Base-by-base conservation (phyloP, 306 rosid species). In the Cajanus cajan region DNA sequence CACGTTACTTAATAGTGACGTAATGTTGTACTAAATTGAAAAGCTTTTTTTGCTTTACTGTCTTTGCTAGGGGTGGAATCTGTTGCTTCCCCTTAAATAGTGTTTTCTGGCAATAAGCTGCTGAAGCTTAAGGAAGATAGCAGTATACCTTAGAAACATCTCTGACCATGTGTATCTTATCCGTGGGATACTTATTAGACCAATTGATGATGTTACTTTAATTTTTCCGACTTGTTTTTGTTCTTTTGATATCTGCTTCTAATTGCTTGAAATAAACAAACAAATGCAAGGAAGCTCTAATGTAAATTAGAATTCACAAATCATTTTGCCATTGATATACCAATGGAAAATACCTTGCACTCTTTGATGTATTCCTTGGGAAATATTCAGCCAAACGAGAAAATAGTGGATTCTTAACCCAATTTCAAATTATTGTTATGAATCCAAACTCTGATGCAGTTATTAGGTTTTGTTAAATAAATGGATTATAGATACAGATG, bases 101-200 rank as follows among this genome's bases (percentile, higher is more conserved):
- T 44, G 11, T 59, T 66, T 6, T n/a, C n/a, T n/a, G n/a, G 71
- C 8, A 41, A 43, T 45, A 52, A 43, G 21, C 65, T 68, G 51
- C 50, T 67, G 71, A 77, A 57, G 74, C 37, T 39, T 51, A 34
- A 72, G 54, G 47, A 68, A 44, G 43, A 64, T 4, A 36, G 63
- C 16, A 12, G 22, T 55, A 8, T 11, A 21, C 15, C 61, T 51
- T 6, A 43, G 28, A 36, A 50, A 7, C 28, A 65, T 51, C 78
- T 41, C 73, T 76, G 16, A 2, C 31, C 10, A 19, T 7, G 21
- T 34, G 37, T 57, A 21, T 22, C 39, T 34, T 69, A 1, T 57
- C 40, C 34, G 36, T 58, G 39, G 43, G 71, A 66, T 61, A 48
- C 4, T 58, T 69, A 69, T 40, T 24, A 37, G 45, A 37, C 22